These are phyloP conservation scores for Verticillium tricorpus DNA, from an alignment of 2,329 filamentous ascomycete species.

Conservation along the genomic window DNA sequence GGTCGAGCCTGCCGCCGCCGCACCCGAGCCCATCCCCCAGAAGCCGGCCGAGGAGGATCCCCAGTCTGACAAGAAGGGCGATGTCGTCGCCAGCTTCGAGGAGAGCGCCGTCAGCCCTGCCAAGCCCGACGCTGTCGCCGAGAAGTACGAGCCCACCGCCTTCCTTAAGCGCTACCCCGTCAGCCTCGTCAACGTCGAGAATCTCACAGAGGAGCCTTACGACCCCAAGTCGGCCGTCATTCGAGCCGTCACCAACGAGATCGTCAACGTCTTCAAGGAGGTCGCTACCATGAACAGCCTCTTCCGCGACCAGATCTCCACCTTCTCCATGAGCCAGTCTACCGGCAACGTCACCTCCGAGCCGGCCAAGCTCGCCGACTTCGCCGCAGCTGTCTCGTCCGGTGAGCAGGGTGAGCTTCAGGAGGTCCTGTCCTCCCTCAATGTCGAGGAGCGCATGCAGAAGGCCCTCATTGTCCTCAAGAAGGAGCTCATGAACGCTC, in stretches of 20 bases:
- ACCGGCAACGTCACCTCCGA: conserved; percentile 94
- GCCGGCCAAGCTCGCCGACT: conserved; percentile 91
- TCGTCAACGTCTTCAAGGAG: conserved; percentile 98
- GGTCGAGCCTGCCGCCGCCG: conserved; percentile 30
- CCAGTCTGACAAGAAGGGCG: conserved; percentile 70
- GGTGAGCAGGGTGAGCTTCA: conserved; percentile 90
- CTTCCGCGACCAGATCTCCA: conserved; percentile 95
- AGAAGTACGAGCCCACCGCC: conserved; percentile 78
- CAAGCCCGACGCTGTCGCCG: conserved; percentile 43
- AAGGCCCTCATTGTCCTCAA: conserved; percentile 91
- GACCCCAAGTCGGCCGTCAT: conserved; percentile 88
- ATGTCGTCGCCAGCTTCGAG: conserved; percentile 96
- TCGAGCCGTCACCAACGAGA: conserved; percentile 90
- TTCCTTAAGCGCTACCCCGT: conserved; percentile 90
- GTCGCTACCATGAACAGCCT: conserved; percentile 90
- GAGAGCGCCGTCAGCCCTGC: conserved; percentile 64
- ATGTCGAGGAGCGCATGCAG: conserved; percentile 87
- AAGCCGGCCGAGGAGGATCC: conserved; percentile 50
- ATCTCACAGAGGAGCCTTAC: conserved; percentile 80
- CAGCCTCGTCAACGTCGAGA: conserved; percentile 92
- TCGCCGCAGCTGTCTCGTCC: conserved; percentile 93
- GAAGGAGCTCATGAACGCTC: conserved; percentile 97
- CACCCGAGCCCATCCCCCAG: conserved; percentile 54
- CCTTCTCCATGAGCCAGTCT: conserved; percentile 92
- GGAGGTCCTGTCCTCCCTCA: conserved; percentile 81